A percentile compares a stretch with the other conserved stretches of the same genome.
Conservation (phyloP, 331 rosid genomes). For the Cucumis variabilis region DNA sequence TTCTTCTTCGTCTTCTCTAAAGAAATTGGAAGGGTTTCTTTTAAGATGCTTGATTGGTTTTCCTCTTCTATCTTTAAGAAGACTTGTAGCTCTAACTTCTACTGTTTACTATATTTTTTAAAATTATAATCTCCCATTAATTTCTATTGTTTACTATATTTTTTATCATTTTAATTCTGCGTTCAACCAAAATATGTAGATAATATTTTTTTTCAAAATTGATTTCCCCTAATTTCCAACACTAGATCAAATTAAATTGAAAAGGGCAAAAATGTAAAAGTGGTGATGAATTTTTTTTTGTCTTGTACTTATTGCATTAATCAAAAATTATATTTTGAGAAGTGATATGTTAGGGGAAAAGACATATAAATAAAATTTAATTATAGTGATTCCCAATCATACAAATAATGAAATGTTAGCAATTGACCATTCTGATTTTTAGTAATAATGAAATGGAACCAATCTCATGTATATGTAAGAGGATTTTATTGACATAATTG, state of each 20-base stretch:
- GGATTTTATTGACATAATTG: neutral
- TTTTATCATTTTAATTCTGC: too few relatives aligned
- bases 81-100: too few relatives aligned
- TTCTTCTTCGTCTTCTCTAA: too few relatives aligned
- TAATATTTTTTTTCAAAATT: too few relatives aligned
- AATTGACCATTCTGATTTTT: neutral
- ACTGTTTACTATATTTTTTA: too few relatives aligned
- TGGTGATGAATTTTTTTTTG: neutral
- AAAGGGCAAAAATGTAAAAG: slow-evolving; percentile 4
- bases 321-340: neutral
- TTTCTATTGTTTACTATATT: too few relatives aligned
- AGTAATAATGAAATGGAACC: neutral
- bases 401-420: neutral
- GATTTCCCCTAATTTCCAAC: too few relatives aligned
- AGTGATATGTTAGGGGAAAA: neutral
- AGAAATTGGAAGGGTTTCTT: too few relatives aligned
- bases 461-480: neutral
- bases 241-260: neutral
- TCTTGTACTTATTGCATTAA: neutral
- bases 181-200: too few relatives aligned
- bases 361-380: slow-evolving; percentile 17
- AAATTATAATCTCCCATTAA: too few relatives aligned
- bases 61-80: too few relatives aligned
- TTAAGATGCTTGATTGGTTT: too few relatives aligned
- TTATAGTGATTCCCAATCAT: slow-evolving; percentile 16